These are phyloP conservation scores for Penicillium hordei DNA, from an alignment of 2,329 filamentous ascomycete species.

Conservation along the genomic window DNA sequence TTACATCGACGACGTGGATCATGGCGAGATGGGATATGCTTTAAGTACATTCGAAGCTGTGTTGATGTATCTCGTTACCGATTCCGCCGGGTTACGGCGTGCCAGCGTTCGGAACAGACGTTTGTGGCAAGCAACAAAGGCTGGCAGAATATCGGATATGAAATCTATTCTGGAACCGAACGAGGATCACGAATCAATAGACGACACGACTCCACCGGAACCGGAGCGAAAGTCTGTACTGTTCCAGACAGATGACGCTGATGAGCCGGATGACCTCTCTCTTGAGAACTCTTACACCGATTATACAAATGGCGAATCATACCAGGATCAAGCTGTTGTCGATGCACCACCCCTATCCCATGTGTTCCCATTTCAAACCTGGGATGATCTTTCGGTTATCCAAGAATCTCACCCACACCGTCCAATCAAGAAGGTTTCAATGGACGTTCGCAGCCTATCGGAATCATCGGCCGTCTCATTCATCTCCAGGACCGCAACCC, in stretches of 20 bases:
- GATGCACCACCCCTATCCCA: constrained; percentile 62
- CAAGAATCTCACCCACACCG: constrained; percentile 44
- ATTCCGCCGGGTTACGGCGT: constrained; percentile 76
- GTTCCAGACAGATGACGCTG: constrained; percentile 40
- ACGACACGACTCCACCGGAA: constrained; percentile 41
- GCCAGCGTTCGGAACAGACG: constrained; percentile 83
- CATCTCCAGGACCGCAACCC: constrained; percentile 73
- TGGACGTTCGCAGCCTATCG: constrained; percentile 87
- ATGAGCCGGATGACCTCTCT: constrained; percentile 25
- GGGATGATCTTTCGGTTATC: constrained; percentile 47
- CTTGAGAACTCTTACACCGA: constrained; percentile 25
- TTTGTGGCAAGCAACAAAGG: constrained; percentile 81
- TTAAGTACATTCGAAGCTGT: constrained; percentile 96
- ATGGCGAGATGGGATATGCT: constrained; percentile 92
- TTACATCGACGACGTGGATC: constrained; percentile 96
- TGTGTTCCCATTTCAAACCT: constrained; percentile 85
- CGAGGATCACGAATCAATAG: constrained; percentile 43
- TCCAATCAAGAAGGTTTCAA: constrained; percentile 74
- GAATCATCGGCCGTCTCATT: constrained; percentile 82
- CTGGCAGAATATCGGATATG: constrained; percentile 73
- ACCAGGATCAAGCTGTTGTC: constrained; percentile 15
- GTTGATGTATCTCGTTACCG: constrained; percentile 77
- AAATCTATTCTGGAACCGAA: constrained; percentile 76
- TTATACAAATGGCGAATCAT: constrained; percentile 20
- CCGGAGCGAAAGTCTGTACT: constrained; percentile 31